Conservation (phyloP, 2,329 filamentous ascomycete species). For the Penicillium nordicum region DNA sequence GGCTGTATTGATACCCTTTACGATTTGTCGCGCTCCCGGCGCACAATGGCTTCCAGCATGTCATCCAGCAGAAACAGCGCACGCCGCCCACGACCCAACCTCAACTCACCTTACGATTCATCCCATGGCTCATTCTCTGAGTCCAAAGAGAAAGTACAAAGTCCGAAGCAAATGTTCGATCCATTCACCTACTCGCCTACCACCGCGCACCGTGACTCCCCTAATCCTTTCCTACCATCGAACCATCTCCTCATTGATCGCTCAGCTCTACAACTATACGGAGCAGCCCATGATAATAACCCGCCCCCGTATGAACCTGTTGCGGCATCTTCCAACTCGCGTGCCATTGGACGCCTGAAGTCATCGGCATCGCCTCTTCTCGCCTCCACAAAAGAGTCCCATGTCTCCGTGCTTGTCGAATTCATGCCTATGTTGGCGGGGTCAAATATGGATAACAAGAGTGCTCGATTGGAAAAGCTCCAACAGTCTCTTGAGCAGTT, state of each 20-base stretch:
- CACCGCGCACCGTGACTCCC: conserved; percentile 20
- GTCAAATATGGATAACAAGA: conserved; percentile 25
- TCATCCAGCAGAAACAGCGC: conserved; percentile 29
- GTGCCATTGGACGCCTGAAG: conserved; percentile 40
- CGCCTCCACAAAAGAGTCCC: conserved; percentile 32
- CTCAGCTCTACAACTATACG: conserved; percentile 39
- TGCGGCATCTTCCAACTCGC: conserved; percentile 42
- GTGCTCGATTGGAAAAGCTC: conserved; percentile 34
- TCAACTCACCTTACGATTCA: conserved; percentile 29
- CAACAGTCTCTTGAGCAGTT: conserved; percentile 40
- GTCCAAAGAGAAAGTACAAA: conserved; percentile 25
- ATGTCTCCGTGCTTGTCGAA: conserved; percentile 42
- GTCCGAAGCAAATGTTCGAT: conserved; percentile 24
- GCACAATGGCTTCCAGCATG: conserved; percentile 45
- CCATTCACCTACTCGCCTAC: conserved; percentile 25
- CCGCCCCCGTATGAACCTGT: conserved; percentile 44
- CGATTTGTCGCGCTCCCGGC: conserved; percentile 57
- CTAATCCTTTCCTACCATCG: conserved; percentile 25
- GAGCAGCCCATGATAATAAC: conserved; percentile 38
- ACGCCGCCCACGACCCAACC: conserved; percentile 26
- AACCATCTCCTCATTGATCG: conserved; percentile 40
- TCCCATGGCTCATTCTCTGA: conserved; percentile 39
- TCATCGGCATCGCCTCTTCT: conserved; percentile 37
- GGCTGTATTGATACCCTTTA: conserved; percentile 63
- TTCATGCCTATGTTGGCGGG: conserved; percentile 42